Percentiles rank a stretch among this genome's conserved stretches.
Conservation (phyloP, 495 filamentous ascomycete genomes). For the Lasiosphaeriaceae sp. region DNA sequence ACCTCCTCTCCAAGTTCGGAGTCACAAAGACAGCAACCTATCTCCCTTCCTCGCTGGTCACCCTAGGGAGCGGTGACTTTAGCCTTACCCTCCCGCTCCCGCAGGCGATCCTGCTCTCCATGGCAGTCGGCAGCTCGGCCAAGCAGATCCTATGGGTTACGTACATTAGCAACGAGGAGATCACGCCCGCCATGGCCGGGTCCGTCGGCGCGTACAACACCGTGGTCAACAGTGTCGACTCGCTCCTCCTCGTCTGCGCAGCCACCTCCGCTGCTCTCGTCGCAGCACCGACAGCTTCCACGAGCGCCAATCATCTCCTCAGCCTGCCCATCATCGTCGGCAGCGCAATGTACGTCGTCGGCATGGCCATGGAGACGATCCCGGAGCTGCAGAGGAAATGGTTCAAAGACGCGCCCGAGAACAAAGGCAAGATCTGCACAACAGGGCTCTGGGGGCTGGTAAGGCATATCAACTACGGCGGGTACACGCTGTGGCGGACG, state of each 20-base stretch:
- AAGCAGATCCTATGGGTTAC: constrained; percentile 51
- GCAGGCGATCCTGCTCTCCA: constrained; percentile 39
- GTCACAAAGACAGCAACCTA: constrained; percentile 12
- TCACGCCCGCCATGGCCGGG: constrained; percentile 32
- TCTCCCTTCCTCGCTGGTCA: not conserved
- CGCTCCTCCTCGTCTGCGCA: constrained; percentile 40
- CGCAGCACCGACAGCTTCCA: not conserved
- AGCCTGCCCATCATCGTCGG: constrained; percentile 40
- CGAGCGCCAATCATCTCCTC: too few relatives aligned
- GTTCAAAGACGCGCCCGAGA: constrained; percentile 51
- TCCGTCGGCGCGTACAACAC: constrained; percentile 43
- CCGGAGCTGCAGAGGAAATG: constrained; percentile 49
- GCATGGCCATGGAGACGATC: constrained; percentile 45
- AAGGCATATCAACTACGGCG: constrained; percentile 59
- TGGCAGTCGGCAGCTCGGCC: constrained; percentile 44
- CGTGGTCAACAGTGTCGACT: constrained; percentile 42
- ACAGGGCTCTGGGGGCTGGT: constrained; percentile 50
- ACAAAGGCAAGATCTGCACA: constrained; percentile 52
- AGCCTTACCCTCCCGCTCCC: constrained; percentile 22
- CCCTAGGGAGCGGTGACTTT: not conserved
- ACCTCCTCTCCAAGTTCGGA: constrained; percentile 19
- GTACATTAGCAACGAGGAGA: constrained; percentile 39
- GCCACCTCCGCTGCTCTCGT: constrained; percentile 36
- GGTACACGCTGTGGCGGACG: constrained; percentile 53
- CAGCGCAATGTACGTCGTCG: constrained; percentile 37